Evolutionary conservation across 257 asterid genomes (phyloP).

Genomic region (Paraleonurus japonicus): DNA sequence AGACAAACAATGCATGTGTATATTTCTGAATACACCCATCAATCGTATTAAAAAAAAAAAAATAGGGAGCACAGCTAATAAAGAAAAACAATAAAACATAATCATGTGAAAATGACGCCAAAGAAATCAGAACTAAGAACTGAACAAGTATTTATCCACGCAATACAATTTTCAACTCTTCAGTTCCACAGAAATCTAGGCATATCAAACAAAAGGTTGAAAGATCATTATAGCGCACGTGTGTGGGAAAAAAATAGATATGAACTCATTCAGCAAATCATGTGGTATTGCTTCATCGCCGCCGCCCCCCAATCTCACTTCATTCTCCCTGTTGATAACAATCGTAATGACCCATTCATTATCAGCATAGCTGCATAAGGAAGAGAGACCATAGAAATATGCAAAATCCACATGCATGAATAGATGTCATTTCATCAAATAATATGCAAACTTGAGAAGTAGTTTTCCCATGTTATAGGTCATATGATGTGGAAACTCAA

Average conservation of each 20-base stretch:
- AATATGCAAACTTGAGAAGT: neutral
- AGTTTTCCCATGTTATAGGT: constrained; percentile 3
- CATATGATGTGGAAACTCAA: neutral
- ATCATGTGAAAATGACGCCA: neutral
- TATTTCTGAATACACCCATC: neutral
- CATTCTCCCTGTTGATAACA: too few relatives aligned
- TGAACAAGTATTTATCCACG: neutral
- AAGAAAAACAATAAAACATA: neutral
- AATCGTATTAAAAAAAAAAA: neutral
- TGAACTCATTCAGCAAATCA: too few relatives aligned
- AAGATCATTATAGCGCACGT: too few relatives aligned
- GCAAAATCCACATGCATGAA: neutral
- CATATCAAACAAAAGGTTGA: too few relatives aligned
- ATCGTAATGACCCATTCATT: too few relatives aligned
- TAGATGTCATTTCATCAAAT: neutral
- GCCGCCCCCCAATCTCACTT: too few relatives aligned
- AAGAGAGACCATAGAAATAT: too few relatives aligned
- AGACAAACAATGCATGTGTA: neutral
- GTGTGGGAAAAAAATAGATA: too few relatives aligned
- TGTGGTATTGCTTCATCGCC: too few relatives aligned
- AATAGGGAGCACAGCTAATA: neutral
- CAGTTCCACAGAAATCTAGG: neutral
- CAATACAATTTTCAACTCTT: neutral
- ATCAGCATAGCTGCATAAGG: too few relatives aligned
- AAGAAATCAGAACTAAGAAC: neutral